Evolutionary conservation across 805 yeast species (phyloP), one percentile per base, ranked within the genome.

Genomic region (Alloascoidea hylecoeti): DNA sequence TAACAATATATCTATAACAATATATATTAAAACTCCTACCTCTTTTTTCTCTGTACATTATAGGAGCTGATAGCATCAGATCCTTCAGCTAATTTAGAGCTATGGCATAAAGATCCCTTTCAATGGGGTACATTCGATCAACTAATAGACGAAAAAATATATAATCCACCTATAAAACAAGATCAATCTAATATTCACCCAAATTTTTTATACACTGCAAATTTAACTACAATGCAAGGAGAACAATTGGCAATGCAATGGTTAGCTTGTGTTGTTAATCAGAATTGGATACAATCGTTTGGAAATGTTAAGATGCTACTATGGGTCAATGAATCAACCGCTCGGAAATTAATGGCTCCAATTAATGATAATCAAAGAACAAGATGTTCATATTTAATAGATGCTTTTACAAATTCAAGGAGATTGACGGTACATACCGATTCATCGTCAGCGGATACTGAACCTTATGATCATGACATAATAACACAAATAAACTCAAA

Each of bases 201-300:
- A 39, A 66, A 66, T 39, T 61, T 81, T 17, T 55, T 82, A 23
- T 61, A 75, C 19, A 58, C 75, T 4, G 88, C 76, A 2, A 73
- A 77, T 49, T 58, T 79, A 18, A 64, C 80, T 1, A 61, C 66
- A 28, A 50, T 60, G 5, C 67, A 65, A 41, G 81, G 80, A 9
- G 92, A 79, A 51, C 74, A 78, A 37, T 64, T 83, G 14, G 54
- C 80, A 17, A 75, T 80, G 40, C 95, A 84, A 56, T 80, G 85
- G 75, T 53, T 80, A 19, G 69, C 68, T 42, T 80, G 94, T 55
- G 60, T 77, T 18, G 75, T 70, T 0, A 67, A 77, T 50, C 62
- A 68, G 36, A 81, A 80, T 49, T 84, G 95, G 95, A 52, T 83
- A 5, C 78, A 75, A 44, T 62, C 64, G 46, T 80, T 68, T 54